Conservation (phyloP, 2,329 filamentous ascomycete species). For the Talaromyces pinophilus region DNA sequence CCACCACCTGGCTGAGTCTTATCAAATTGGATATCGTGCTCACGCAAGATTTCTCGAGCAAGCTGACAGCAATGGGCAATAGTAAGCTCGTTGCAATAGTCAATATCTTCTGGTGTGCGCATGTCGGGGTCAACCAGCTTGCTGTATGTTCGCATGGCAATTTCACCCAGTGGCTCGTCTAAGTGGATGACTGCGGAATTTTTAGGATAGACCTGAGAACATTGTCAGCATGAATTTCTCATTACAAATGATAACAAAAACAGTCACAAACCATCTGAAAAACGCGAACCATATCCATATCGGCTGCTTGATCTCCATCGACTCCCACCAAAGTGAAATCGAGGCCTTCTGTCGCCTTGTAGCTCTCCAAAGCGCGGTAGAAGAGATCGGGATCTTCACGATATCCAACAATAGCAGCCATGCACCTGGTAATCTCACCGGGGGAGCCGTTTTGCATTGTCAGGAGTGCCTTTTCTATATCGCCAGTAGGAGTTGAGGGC, state of each 20-base stretch:
- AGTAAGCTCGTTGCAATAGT: constrained; percentile 26
- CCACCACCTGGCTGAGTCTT: constrained; percentile 13
- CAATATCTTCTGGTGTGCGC: constrained; percentile 14
- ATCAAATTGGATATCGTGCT: constrained; percentile 26
- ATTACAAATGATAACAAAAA: not conserved
- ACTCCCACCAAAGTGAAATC: constrained; percentile 33
- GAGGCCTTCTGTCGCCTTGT: constrained; percentile 30
- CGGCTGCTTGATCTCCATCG: constrained; percentile 33
- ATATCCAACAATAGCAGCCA: constrained; percentile 36
- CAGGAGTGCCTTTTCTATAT: constrained; percentile 25
- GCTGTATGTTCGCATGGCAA: constrained; percentile 28
- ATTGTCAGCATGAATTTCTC: not conserved
- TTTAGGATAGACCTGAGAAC: constrained; percentile 29
- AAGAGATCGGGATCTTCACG: constrained; percentile 35
- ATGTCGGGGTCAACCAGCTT: constrained; percentile 14
- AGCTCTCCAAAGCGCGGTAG: constrained; percentile 33
- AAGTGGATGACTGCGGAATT: constrained; percentile 29
- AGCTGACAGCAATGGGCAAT: constrained; percentile 30
- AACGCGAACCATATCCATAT: constrained; percentile 34
- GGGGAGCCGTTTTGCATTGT: not conserved
- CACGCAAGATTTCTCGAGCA: constrained; percentile 27
- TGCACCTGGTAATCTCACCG: constrained; percentile 28
- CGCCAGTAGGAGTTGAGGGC: constrained; percentile 14
- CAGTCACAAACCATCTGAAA: constrained; percentile 25
- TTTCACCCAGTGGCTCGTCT: constrained; percentile 31